Base-by-base conservation (phyloP, 2,329 filamentous ascomycete genomes). In the Cyphellophora attinorum region DNA sequence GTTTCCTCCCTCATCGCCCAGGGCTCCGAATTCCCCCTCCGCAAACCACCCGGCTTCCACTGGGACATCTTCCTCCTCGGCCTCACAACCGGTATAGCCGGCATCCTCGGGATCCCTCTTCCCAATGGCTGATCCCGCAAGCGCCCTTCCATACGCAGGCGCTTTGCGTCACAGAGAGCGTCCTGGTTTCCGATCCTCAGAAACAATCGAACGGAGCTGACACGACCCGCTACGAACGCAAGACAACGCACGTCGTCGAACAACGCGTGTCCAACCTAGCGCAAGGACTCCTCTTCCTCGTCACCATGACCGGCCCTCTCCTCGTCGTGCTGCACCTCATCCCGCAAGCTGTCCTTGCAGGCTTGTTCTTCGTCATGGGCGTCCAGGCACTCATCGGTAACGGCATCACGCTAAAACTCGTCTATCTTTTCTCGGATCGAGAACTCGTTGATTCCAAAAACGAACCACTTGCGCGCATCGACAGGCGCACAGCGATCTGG, bases 301-400 rank as follows among this genome's bases (percentile, higher is more conserved):
- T 80, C 29, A 85, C 83, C 39, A 88, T 88, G 81, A 73, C 76
- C 1, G 78, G 79, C 0, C 83, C 83, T 0, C 64, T 89, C 2
- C 71, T 89, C 1, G 61, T 78, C 13, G 81, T 86, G 11, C 64
- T 89, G 6, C 79, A 85, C 49, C 70, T 85, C 6, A 83, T 89
- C 45, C 84, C 83, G 0, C 81, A 86, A 51, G 81, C 78, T 40
- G 81, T 88, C 2, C 70, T 89, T 36, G 83, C 82, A 0, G 83
- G 83, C 0, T 68, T 89, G 16, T 89, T 89, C 66, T 88, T 88
- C 59, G 73, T 85, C 53, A 88, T 89, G 83, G 83, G 82, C 27
- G 68, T 84, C 40, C 80, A 88, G 59, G 82, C 82, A 3, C 72
- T 89, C 19, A 71, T 78, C 51, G 78, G 62, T 15, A 89, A 89